phyloP scores from a whole-genome alignment of 2,329 filamentous ascomycete genomes.

The Amylocarpus encephaloides region DNA sequence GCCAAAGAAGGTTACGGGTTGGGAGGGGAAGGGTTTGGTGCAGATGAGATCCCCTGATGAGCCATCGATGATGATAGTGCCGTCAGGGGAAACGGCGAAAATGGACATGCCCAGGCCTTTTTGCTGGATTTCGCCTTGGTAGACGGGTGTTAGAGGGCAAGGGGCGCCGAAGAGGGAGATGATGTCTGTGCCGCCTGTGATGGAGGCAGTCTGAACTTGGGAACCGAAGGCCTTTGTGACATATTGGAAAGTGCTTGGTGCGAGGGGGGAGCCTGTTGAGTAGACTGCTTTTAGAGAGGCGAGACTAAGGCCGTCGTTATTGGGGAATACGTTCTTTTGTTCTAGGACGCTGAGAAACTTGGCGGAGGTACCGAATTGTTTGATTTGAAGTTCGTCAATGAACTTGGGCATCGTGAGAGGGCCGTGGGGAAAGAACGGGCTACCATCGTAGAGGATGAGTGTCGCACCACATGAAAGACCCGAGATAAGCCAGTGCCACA shows the following conservation, averaged over 20 bases:
- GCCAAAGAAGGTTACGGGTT: constrained; percentile 87
- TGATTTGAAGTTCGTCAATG: constrained; percentile 74
- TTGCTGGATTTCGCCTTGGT: constrained; percentile 69
- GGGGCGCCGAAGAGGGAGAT: constrained; percentile 90
- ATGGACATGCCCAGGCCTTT: constrained; percentile 77
- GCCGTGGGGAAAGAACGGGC: constrained; percentile 74
- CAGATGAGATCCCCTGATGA: constrained; percentile 86
- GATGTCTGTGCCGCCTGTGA: constrained; percentile 95
- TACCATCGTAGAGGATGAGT: constrained; percentile 85
- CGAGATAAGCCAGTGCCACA: constrained; percentile 97
- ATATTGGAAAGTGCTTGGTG: constrained; percentile 87
- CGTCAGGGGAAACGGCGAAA: constrained; percentile 48
- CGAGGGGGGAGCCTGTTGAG: constrained; percentile 86
- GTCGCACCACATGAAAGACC: constrained; percentile 77
- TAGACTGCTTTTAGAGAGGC: constrained; percentile 75
- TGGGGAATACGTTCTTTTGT: constrained; percentile 62
- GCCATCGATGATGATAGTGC: constrained; percentile 39
- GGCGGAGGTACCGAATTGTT: constrained; percentile 90
- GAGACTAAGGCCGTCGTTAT: constrained; percentile 48
- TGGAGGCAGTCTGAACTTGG: constrained; percentile 80
- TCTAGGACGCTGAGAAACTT: constrained; percentile 91
- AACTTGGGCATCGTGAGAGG: constrained; percentile 77
- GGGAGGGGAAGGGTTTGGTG: constrained; percentile 77
- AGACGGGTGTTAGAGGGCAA: constrained; percentile 67
- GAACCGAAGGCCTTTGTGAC: constrained; percentile 78